These are phyloP conservation scores for Solanum rostratum DNA, from an alignment of 257 asterid species.

Conservation along the genomic window DNA sequence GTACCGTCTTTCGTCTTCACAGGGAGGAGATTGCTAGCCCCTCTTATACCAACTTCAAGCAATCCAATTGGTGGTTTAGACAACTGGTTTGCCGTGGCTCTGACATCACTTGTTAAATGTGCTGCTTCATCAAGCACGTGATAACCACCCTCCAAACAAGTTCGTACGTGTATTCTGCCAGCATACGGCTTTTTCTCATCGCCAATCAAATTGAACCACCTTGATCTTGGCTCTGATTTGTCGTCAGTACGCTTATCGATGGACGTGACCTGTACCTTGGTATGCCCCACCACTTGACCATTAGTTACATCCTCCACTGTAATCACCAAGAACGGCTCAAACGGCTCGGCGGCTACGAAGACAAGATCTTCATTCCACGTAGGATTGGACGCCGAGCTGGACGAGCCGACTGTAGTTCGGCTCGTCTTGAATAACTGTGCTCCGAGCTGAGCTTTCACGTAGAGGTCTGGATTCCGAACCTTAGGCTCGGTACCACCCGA, in stretches of 20 bases:
- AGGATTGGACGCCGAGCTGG: slow-evolving; percentile 40
- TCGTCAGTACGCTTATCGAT: slow-evolving; percentile 75
- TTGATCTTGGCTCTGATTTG: slow-evolving; percentile 62
- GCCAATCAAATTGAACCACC: slow-evolving; percentile 66
- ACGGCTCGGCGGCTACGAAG: slow-evolving; percentile 93
- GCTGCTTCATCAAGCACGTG: slow-evolving; percentile 97
- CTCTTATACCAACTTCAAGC: slow-evolving; percentile 78
- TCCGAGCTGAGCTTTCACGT: slow-evolving; percentile 77
- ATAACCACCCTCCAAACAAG: slow-evolving; percentile 81
- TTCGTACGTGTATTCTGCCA: slow-evolving; percentile 74
- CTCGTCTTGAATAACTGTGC: slow-evolving; percentile 78
- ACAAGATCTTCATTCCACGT: slow-evolving; percentile 87
- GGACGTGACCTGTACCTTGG: slow-evolving; percentile 59
- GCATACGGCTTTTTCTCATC: slow-evolving; percentile 42
- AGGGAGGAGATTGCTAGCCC: slow-evolving; percentile 69
- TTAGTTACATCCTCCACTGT: slow-evolving; percentile 64
- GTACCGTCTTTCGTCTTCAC: slow-evolving; percentile 77
- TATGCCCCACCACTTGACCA: slow-evolving; percentile 44
- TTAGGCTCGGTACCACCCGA: slow-evolving; percentile 39
- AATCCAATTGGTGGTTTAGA: slow-evolving; percentile 69
- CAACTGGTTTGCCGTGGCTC: slow-evolving; percentile 69
- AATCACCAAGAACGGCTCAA: slow-evolving; percentile 66
- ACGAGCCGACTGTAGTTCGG: slow-evolving; percentile 39
- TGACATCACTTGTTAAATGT: slow-evolving; percentile 79
- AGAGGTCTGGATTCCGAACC: slow-evolving; percentile 60